A percentile compares a stretch with the other conserved stretches of the same genome.
phyloP scores from a whole-genome alignment of 805 yeast species.

The Candida montana region DNA sequence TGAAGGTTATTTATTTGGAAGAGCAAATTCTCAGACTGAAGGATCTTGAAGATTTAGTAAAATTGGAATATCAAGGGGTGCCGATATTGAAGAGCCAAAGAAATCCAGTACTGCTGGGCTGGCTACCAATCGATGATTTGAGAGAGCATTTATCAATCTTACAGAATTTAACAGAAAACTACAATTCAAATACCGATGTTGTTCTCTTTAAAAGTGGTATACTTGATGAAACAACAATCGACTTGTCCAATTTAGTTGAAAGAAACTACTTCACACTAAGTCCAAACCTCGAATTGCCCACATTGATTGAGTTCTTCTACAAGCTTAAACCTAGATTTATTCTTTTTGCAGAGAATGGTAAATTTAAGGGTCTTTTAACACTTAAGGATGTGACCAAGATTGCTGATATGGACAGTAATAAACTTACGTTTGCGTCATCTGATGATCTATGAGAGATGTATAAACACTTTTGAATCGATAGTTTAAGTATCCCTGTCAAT shows the following conservation, averaged over 20 bases:
- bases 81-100: conserved; percentile 37
- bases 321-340: conserved; percentile 26
- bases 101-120: conserved; percentile 36
- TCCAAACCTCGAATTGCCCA: conserved; percentile 19
- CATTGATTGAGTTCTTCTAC: conserved; percentile 25
- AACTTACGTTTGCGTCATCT: not conserved
- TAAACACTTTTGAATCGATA: no score
- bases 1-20: conserved; percentile 27
- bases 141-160: conserved; percentile 23
- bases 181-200: conserved; percentile 7
- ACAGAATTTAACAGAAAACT: not conserved
- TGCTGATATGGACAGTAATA: conserved; percentile 7
- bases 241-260: conserved; percentile 17
- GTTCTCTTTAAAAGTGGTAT: conserved; percentile 2
- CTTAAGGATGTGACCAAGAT: conserved; percentile 18
- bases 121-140: conserved; percentile 36
- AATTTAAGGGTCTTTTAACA: conserved; percentile 22
- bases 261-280: conserved; percentile 14
- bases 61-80: conserved; percentile 31
- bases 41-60: conserved; percentile 20
- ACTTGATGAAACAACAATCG: conserved; percentile 1
- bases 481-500: no score
- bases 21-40: conserved; percentile 25
- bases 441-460: not conserved
- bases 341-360: conserved; percentile 21